A percentile compares a stretch with the other conserved stretches of the same genome.
Conservation (phyloP, 1,284 basidiomycete genomes). For the Boletellus sp. region DNA sequence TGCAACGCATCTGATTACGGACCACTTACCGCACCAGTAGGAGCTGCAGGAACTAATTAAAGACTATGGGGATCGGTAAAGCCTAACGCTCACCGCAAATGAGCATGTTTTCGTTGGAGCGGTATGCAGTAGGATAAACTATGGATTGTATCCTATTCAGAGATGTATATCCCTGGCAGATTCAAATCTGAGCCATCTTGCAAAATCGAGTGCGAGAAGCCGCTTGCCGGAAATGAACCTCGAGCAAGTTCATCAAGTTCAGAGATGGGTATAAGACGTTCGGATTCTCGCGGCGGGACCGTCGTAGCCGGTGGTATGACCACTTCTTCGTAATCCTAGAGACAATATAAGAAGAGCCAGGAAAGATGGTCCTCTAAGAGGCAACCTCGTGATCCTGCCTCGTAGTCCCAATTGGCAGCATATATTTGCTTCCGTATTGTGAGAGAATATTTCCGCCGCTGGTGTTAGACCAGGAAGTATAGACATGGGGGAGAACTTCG, state of each 20-base stretch:
- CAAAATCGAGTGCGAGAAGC: not conserved
- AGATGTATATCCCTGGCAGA: slow-evolving; percentile 73
- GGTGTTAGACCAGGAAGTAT: slow-evolving; percentile 58
- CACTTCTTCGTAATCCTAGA: slow-evolving; percentile 77
- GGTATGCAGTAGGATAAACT: slow-evolving; percentile 90
- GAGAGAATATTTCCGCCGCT: slow-evolving; percentile 68
- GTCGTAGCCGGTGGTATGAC: slow-evolving; percentile 82
- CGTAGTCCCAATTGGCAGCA: slow-evolving; percentile 82
- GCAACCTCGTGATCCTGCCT: slow-evolving; percentile 64
- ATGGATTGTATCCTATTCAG: slow-evolving; percentile 97
- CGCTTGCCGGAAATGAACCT: slow-evolving; percentile 84
- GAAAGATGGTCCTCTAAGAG: not conserved
- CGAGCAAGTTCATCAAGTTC: slow-evolving; percentile 79
- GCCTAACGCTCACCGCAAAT: slow-evolving; percentile 73
- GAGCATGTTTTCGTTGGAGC: slow-evolving; percentile 94
- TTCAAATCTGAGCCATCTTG: slow-evolving; percentile 2
- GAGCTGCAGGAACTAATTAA: slow-evolving; percentile 51
- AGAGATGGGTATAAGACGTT: slow-evolving; percentile 70
- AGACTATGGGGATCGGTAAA: not conserved
- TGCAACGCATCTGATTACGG: slow-evolving; percentile 1
- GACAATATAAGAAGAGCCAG: slow-evolving; percentile 3
- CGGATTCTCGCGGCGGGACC: slow-evolving; percentile 72
- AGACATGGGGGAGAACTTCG: slow-evolving; percentile 86
- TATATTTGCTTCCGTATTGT: slow-evolving; percentile 72
- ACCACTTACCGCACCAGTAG: slow-evolving; percentile 84